Conservation (phyloP, 371 early-diverging fungal genomes). For the Nosema muscidifuracis region DNA sequence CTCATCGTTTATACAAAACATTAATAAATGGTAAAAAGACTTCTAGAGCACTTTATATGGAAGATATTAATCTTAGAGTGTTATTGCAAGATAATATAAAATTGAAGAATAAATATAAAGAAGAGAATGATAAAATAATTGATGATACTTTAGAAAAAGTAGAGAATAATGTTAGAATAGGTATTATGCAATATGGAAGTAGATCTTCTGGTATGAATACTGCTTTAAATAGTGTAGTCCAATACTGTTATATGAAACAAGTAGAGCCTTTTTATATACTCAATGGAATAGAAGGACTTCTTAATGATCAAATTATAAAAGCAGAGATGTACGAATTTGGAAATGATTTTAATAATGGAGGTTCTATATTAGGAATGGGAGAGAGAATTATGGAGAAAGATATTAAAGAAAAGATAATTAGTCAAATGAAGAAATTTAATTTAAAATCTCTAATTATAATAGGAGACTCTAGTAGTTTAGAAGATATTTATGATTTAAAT, state of each 20-base stretch:
- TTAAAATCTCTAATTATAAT: constrained; percentile 79
- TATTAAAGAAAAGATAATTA: constrained; percentile 72
- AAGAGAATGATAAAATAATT: background rate
- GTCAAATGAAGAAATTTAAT: constrained; percentile 75
- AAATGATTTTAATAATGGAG: constrained; percentile 80
- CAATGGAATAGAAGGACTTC: constrained; percentile 87
- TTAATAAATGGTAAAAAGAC: background rate
- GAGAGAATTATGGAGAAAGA: constrained; percentile 65
- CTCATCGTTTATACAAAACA: constrained; percentile 6
- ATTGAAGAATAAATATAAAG: constrained; percentile 6
- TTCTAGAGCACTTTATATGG: background rate
- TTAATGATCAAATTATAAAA: constrained; percentile 65
- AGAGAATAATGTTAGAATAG: constrained; percentile 66
- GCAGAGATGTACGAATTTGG: constrained; percentile 65
- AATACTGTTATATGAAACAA: constrained; percentile 74
- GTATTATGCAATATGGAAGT: constrained; percentile 81
- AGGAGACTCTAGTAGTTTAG: constrained; percentile 84
- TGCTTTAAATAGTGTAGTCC: constrained; percentile 78
- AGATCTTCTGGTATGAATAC: constrained; percentile 96
- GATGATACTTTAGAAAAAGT: background rate
- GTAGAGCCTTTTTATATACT: constrained; percentile 73
- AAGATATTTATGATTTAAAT: constrained; percentile 64
- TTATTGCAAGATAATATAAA: background rate
- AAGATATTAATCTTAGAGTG: constrained; percentile 9
- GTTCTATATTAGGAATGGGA: constrained; percentile 86